These are phyloP conservation scores for Inonotus obliquus DNA, from an alignment of 1,284 basidiomycete genomes.

Conservation along the genomic window DNA sequence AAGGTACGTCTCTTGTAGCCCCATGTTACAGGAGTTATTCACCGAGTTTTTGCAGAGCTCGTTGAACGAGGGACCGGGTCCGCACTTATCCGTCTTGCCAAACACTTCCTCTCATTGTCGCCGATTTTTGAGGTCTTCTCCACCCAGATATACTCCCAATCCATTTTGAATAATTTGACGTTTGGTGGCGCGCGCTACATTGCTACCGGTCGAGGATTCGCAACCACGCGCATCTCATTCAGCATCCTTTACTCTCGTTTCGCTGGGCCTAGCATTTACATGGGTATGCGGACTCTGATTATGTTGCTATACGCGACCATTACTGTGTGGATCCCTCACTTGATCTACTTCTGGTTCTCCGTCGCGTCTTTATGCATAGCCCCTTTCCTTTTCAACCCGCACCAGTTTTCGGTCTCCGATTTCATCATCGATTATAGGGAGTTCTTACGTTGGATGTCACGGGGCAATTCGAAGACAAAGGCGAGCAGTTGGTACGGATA, in stretches of 20 bases:
- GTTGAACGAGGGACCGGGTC: slow-evolving; percentile 92
- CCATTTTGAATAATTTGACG: slow-evolving; percentile 90
- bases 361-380: slow-evolving; percentile 89
- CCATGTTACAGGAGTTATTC: not conserved
- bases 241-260: slow-evolving; percentile 95
- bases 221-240: slow-evolving; percentile 91
- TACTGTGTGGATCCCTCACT: slow-evolving; percentile 86
- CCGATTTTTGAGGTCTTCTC: slow-evolving; percentile 97
- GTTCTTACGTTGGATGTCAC: slow-evolving; percentile 96
- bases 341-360: slow-evolving; percentile 97
- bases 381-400: slow-evolving; percentile 96
- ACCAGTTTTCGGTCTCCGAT: slow-evolving; percentile 93
- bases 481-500: slow-evolving; percentile 98
- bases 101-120: slow-evolving; percentile 92
- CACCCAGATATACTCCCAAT: slow-evolving; percentile 95
- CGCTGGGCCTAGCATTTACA: slow-evolving; percentile 96
- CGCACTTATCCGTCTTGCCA: slow-evolving; percentile 87
- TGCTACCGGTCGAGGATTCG: slow-evolving; percentile 95
- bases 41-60: slow-evolving; percentile 53
- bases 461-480: slow-evolving; percentile 92
- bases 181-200: slow-evolving; percentile 97
- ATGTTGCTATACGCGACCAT: slow-evolving; percentile 87
- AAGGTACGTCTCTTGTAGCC: slow-evolving; percentile 54
- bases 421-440: slow-evolving; percentile 98
- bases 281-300: slow-evolving; percentile 90